phyloP scores from a whole-genome alignment of 352 stramenopile genomes.

The Phytophthora kernoviae region DNA sequence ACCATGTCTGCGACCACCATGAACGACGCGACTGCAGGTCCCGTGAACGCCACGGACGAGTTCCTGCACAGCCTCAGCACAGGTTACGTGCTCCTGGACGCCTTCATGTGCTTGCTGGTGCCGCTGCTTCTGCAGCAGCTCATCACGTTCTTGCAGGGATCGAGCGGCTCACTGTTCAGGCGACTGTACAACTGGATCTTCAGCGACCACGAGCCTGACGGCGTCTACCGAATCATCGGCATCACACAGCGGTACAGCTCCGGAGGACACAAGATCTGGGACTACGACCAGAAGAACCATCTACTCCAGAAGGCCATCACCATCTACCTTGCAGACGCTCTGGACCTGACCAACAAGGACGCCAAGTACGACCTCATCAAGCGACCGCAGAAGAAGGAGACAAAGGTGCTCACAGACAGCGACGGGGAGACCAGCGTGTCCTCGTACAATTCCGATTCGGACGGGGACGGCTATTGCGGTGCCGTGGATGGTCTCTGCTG shows the following conservation, averaged over 20 bases:
- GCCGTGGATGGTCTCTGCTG: constrained; percentile 46
- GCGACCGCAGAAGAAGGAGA: constrained; percentile 14
- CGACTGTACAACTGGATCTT: constrained; percentile 18
- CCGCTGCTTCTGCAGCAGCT: constrained; percentile 37
- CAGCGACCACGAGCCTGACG: constrained; percentile 19
- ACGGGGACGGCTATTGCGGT: constrained; percentile 21
- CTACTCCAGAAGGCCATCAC: constrained; percentile 58
- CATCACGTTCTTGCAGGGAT: constrained; percentile 28
- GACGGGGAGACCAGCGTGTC: constrained; percentile 22
- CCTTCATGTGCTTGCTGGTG: constrained; percentile 49
- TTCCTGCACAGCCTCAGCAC: constrained; percentile 44
- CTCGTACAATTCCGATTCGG: constrained; percentile 21
- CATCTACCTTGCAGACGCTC: constrained; percentile 41
- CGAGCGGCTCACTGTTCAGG: constrained; percentile 23
- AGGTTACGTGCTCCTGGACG: constrained; percentile 46
- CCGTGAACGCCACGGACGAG: constrained; percentile 19
- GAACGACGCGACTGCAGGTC: constrained; percentile 12
- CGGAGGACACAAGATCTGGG: constrained; percentile 36
- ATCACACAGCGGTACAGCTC: constrained; percentile 42
- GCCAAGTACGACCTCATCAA: constrained; percentile 48
- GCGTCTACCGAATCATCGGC: constrained; percentile 37
- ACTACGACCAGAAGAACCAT: constrained; percentile 41
- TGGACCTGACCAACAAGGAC: constrained; percentile 42
- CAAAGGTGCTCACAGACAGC: constrained; percentile 10
- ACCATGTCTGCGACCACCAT: neutral